Evolutionary conservation across 805 yeast species (phyloP).

Genomic region (Groenewaldozyma tartarivorans): DNA sequence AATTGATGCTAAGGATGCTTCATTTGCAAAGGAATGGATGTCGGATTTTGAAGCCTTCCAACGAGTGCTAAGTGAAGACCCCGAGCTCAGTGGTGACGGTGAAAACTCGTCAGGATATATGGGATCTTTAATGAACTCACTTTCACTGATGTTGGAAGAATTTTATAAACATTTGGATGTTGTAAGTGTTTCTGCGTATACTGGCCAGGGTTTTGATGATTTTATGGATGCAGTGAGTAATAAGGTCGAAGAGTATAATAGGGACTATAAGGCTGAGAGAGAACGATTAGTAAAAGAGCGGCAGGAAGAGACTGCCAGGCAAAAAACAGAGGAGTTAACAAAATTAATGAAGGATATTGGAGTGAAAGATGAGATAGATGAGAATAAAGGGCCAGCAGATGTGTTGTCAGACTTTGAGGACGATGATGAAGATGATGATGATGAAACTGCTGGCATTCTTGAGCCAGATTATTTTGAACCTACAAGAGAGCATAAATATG

Average conservation of each 20-base stretch:
- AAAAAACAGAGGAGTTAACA: constrained; percentile 61
- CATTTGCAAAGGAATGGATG: constrained; percentile 95
- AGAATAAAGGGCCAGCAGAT: constrained; percentile 34
- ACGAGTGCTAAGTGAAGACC: constrained; percentile 56
- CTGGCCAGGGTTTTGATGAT: constrained; percentile 92
- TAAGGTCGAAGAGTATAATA: constrained; percentile 80
- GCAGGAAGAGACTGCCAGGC: constrained; percentile 60
- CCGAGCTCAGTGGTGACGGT: constrained; percentile 52
- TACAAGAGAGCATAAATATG: constrained; percentile 12
- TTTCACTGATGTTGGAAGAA: constrained; percentile 94
- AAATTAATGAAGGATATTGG: constrained; percentile 84
- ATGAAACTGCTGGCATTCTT: constrained; percentile 25
- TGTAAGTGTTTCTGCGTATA: constrained; percentile 83
- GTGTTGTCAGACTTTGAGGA: constrained; percentile 44
- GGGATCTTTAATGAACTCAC: constrained; percentile 87
- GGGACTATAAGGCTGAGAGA: constrained; percentile 76
- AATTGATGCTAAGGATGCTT: constrained; percentile 77
- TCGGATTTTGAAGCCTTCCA: constrained; percentile 90
- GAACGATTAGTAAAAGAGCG: constrained; percentile 70
- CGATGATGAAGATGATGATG: constrained; percentile 32
- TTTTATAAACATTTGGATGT: constrained; percentile 89
- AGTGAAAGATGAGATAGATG: constrained; percentile 43
- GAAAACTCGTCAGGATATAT: constrained; percentile 73
- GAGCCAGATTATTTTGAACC: constrained; percentile 23
- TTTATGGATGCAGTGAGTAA: constrained; percentile 75